Base-by-base conservation (phyloP, 768 basidiomycete genomes). In the Neoboletus magnificus region DNA sequence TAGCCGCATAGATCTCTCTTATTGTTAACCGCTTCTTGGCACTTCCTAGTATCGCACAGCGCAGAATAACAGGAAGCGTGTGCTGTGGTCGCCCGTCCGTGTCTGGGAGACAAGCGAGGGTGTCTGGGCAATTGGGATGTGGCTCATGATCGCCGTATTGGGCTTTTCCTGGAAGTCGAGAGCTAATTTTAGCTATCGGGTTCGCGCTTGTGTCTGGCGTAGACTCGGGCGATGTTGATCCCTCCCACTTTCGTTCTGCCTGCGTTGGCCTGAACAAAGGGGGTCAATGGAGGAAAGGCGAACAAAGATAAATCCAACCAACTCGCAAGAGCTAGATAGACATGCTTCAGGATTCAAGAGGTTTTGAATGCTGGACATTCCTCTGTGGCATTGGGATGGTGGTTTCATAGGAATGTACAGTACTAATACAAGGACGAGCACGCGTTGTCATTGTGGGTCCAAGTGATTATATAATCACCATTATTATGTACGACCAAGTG, bases 31-130 rank as follows among this genome's bases (percentile, higher is more conserved):
- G 82, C 64, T 85, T 83, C 59, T 82, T 82, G 11, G 84, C 78
- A 66, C 86, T 88, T 39, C 90, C 90, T 45, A 92, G 75, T 62
- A 92, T 92, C 27, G 90, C 87, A 63, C 90, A 92, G 30, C 90
- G 85, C 48, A 92, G 77, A 68, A 92, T 92, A 55, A 91, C 85
- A 23, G 90, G 90, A 42, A 92, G 81, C 12, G 90, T 91, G 63
- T 92, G 89, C 61, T 91, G 89, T 50, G 90, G 90, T 59, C 88
- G 77, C 42, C 83, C 87, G 56, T 84, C 81, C 33, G 89, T 89
- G 67, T 92, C 86, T 36, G 87, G 88, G 42, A 91, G 78, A 71
- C 90, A 91, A 36, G 79, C 80, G 22, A 92, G 78, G 48, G 84
- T 84, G 68, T 91, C 84, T 32, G 90, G 90, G 62, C 90, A 92